Evolutionary conservation across 2,329 filamentous ascomycete genomes (phyloP), one percentile per base, ranked within the genome.

Genomic region (Boeremia lycopersici): DNA sequence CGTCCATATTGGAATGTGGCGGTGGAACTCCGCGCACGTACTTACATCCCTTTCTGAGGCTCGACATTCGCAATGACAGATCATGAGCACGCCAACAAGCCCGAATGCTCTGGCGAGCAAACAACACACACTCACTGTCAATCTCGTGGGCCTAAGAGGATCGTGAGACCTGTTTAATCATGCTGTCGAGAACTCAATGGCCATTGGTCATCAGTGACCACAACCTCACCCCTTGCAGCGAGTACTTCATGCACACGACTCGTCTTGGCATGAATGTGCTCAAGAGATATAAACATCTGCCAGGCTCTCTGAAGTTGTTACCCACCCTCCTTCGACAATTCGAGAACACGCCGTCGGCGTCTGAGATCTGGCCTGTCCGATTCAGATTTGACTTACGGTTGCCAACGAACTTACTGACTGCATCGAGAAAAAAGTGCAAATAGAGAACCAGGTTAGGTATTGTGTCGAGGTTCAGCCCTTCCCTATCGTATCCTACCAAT

Each of bases 141-240:
- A 25, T 26, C 10, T 38, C 33, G 15, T 8, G n/a, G n/a, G 15
- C 17, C 9, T 19, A 1, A 3, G 8, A 17, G 4, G 17, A 36
- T 29, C 19, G 43, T 13, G 40, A n/a, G 31, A 43, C 17, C 33
- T 23, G 31, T 19, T 17, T 6, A 4, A 17, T 36, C 15, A 13
- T 29, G 34, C 17, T 10, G 40, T 28, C 19, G 13, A 45, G 10
- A 5, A 23, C 5, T 23, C 33, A 31, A 11, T 1, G 12, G n/a
- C 10, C 23, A 34, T 17, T 23, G 19, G 28, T 33, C 17, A 29
- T 25, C 28, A 10, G 25, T 42, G 3, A 29, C 19, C 13, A 28
- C 12, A 38, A 15, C 26, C 28, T 33, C 41, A 42, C 40, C 44
- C 48, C 54, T 57, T 53, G 54, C 54, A 42, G 42, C 41, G 1